Evolutionary conservation across 495 filamentous ascomycete genomes (phyloP).

Genomic region (Aspergillus indologenus): DNA sequence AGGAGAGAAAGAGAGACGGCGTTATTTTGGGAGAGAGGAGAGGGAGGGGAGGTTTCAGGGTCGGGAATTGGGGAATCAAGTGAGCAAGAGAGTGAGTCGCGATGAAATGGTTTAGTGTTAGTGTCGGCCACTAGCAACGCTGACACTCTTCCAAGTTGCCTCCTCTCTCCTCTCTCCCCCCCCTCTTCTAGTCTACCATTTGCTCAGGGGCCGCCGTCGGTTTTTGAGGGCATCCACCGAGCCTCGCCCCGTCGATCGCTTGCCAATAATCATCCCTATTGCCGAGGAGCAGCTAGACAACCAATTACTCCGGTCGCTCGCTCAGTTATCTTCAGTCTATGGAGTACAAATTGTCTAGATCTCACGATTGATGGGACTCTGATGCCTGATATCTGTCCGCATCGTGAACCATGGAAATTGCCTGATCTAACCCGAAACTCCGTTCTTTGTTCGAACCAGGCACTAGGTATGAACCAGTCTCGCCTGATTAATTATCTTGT

Average conservation of each 20-base stretch:
- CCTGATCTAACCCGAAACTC: neutral
- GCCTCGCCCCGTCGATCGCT: slow-evolving; percentile 23
- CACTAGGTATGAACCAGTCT: neutral
- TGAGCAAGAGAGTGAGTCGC: neutral
- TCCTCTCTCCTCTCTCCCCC: neutral
- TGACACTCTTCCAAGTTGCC: neutral
- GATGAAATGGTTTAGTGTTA: neutral
- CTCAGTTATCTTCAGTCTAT: neutral
- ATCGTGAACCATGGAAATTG: slow-evolving; percentile 4
- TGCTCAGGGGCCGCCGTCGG: neutral
- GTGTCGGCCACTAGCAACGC: neutral
- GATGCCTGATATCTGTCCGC: neutral
- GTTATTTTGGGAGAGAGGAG: neutral
- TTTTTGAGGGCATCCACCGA: slow-evolving; percentile 6
- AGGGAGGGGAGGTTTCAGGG: slow-evolving; percentile 2
- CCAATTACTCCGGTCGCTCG: neutral
- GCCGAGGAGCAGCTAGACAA: neutral
- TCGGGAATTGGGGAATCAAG: neutral
- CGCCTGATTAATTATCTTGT: neutral
- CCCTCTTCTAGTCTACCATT: neutral
- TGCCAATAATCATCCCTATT: slow-evolving; percentile 18
- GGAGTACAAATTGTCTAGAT: neutral
- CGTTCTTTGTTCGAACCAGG: neutral
- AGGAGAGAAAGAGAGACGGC: neutral
- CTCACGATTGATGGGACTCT: neutral